Percentiles rank a stretch among this genome's conserved stretches.
Conservation (phyloP, 371 early-diverging fungal species). For the Mucor velutinosus region DNA sequence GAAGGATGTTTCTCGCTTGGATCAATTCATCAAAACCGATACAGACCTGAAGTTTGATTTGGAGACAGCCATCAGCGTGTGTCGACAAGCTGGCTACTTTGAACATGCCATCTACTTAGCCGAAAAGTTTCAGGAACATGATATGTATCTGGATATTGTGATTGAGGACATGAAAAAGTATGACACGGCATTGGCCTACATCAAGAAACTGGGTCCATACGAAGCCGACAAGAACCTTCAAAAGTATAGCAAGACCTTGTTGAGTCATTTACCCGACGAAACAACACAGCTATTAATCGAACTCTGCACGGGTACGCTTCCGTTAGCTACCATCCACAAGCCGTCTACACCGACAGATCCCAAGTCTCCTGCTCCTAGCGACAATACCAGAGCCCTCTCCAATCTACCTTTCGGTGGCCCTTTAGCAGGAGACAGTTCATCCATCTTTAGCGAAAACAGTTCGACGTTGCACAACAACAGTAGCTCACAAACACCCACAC, state of each 20-base stretch:
- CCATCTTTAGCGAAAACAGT: slow-evolving; percentile 18
- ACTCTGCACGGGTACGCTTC: slow-evolving; percentile 63
- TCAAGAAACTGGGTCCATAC: slow-evolving; percentile 57
- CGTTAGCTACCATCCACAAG: slow-evolving; percentile 13
- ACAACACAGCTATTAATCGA: slow-evolving; percentile 83
- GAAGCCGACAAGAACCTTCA: slow-evolving; percentile 70
- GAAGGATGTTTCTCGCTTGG: slow-evolving; percentile 79
- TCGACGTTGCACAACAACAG: slow-evolving; percentile 6
- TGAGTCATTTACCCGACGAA: slow-evolving; percentile 72
- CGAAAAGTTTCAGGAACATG: slow-evolving; percentile 78
- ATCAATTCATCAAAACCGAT: slow-evolving; percentile 85
- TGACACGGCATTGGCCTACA: slow-evolving; percentile 70
- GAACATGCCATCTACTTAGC: slow-evolving; percentile 89
- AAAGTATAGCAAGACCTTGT: slow-evolving; percentile 78
- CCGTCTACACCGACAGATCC: not conserved
- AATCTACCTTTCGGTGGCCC: slow-evolving; percentile 45
- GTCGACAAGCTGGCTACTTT: slow-evolving; percentile 88
- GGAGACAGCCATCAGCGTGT: slow-evolving; percentile 92
- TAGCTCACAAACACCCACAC: not conserved
- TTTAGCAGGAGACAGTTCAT: slow-evolving; percentile 10
- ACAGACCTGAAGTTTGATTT: slow-evolving; percentile 82
- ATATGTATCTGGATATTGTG: slow-evolving; percentile 73
- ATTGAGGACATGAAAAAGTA: slow-evolving; percentile 90
- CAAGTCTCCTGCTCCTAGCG: slow-evolving; percentile 36
- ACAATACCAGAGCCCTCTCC: slow-evolving; percentile 21